These are phyloP conservation scores for Zymoseptoria brevis DNA, from an alignment of 2,329 filamentous ascomycete genomes.

Conservation along the genomic window DNA sequence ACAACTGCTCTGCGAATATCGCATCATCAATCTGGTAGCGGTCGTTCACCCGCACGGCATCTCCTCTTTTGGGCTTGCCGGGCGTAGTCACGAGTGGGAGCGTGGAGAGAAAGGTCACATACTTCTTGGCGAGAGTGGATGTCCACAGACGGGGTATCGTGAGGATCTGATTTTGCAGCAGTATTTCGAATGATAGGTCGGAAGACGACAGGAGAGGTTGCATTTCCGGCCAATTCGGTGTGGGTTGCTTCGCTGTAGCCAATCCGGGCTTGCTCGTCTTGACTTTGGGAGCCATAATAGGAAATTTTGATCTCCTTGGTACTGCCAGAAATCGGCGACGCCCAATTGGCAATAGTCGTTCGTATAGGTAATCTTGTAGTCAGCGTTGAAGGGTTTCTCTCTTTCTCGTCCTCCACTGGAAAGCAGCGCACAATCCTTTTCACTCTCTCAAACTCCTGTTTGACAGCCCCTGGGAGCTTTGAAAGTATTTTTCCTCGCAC, in stretches of 20 bases:
- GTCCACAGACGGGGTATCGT: constrained; percentile 69
- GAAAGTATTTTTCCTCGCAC: not conserved
- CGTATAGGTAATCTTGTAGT: not conserved
- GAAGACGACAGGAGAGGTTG: constrained; percentile 59
- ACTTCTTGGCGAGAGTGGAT: constrained; percentile 63
- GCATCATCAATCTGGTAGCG: constrained; percentile 75
- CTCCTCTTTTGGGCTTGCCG: constrained; percentile 66
- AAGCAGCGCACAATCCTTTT: not conserved
- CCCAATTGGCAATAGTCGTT: not conserved
- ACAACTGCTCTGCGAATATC: constrained; percentile 64
- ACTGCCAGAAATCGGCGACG: constrained; percentile 1
- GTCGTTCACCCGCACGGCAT: constrained; percentile 81
- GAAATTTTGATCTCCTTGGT: not conserved
- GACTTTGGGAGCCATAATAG: constrained; percentile 8
- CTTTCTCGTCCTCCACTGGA: not conserved
- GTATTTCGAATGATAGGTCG: constrained; percentile 53
- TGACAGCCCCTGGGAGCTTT: not conserved
- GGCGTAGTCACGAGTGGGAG: constrained; percentile 72
- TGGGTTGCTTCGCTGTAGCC: not conserved
- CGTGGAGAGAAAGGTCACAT: constrained; percentile 62
- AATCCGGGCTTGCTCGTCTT: not conserved
- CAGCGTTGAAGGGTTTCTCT: not conserved
- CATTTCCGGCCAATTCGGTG: constrained; percentile 63
- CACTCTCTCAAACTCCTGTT: not conserved
- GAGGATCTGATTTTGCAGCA: constrained; percentile 60